Percentiles rank a stretch among this genome's conserved stretches.
Conservation (phyloP, 305 asterid genomes). For the Galium porrigens region DNA sequence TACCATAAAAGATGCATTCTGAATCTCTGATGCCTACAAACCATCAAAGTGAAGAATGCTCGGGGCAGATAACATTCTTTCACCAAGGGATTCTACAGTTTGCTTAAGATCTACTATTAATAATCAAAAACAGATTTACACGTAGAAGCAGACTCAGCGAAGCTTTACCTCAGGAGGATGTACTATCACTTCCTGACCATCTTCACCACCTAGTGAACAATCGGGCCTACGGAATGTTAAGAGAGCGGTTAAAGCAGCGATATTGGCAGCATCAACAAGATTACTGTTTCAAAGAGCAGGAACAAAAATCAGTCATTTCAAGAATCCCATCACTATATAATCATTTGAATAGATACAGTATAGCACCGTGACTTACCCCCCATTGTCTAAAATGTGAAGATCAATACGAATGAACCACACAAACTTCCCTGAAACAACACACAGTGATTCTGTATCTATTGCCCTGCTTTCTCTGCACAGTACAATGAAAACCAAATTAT, state of each 20-base stretch:
- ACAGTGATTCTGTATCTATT: slow-evolving; percentile 82
- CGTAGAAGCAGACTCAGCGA: slow-evolving; percentile 16
- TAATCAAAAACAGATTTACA: slow-evolving; percentile 6
- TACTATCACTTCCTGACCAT: slow-evolving; percentile 61
- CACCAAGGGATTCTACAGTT: background rate
- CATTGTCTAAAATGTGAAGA: slow-evolving; percentile 79
- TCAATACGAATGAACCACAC: slow-evolving; percentile 85
- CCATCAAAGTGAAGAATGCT: background rate
- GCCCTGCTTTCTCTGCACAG: slow-evolving; percentile 80
- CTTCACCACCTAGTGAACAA: slow-evolving; percentile 77
- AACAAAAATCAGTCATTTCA: background rate
- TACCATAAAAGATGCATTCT: background rate
- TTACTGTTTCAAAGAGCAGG: slow-evolving; percentile 32
- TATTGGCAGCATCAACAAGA: slow-evolving; percentile 87
- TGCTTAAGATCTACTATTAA: background rate
- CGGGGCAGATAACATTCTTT: background rate
- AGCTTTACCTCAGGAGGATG: slow-evolving; percentile 62
- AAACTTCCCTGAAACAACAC: slow-evolving; percentile 84
- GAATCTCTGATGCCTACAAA: background rate
- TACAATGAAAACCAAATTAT: slow-evolving; percentile 3
- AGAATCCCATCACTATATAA: slow-evolving; percentile 5
- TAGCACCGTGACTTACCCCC: slow-evolving; percentile 47
- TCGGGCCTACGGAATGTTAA: slow-evolving; percentile 80
- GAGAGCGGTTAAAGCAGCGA: slow-evolving; percentile 89
- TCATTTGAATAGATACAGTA: slow-evolving; percentile 10